A percentile compares a stretch with the other conserved stretches of the same genome.
These are phyloP conservation scores for Phaeotremella fagi DNA, from an alignment of 768 basidiomycete species.

Conservation along the genomic window DNA sequence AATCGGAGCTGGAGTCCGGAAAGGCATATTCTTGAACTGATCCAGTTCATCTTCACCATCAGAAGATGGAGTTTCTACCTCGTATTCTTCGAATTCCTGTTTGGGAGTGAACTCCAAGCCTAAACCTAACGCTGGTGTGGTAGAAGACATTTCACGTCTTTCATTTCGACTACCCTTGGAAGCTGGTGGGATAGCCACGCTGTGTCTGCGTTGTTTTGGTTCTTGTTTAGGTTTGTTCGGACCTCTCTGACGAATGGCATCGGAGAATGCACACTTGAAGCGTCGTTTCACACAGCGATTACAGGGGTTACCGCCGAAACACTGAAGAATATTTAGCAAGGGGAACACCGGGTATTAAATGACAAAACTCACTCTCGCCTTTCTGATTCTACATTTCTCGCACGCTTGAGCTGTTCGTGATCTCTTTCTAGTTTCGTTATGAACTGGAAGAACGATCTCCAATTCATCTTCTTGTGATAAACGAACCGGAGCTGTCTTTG, in stretches of 20 bases:
- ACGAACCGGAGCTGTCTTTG: background rate
- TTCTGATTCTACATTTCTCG: constrained; percentile 44
- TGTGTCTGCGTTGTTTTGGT: background rate
- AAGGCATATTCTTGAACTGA: background rate
- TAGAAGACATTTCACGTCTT: background rate
- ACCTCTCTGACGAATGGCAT: constrained; percentile 28
- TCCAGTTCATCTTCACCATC: background rate
- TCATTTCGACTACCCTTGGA: background rate
- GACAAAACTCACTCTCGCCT: constrained; percentile 41
- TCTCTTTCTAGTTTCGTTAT: constrained; percentile 11
- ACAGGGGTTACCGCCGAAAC: constrained; percentile 39
- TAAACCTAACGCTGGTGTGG: background rate
- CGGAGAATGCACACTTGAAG: constrained; percentile 27
- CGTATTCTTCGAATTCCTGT: background rate
- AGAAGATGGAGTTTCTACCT: background rate
- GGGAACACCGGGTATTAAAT: background rate
- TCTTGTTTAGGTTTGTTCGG: constrained; percentile 25
- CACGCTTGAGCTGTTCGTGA: constrained; percentile 46
- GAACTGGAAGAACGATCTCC: constrained; percentile 5
- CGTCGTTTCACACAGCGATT: constrained; percentile 28
- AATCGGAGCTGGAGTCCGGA: background rate
- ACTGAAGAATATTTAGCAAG: too few species aligned
- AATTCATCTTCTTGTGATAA: background rate
- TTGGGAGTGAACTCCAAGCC: constrained; percentile 7
- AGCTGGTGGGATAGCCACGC: background rate